Evolutionary conservation across 495 filamentous ascomycete genomes (phyloP).

Genomic region (Penicillium crystallinum): DNA sequence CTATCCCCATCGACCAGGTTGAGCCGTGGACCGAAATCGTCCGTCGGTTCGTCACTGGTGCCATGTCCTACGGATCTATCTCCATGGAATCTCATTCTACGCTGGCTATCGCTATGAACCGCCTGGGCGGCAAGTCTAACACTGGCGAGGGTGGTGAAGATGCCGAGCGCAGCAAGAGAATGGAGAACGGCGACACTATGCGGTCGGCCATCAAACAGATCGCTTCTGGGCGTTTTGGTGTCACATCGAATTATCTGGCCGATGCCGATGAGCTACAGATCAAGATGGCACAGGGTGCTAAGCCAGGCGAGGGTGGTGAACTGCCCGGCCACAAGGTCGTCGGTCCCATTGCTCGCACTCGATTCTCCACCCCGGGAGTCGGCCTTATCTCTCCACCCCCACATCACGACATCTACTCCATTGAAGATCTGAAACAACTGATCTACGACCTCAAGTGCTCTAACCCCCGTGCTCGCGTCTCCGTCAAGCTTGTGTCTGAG

Average conservation of each 20-base stretch:
- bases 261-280: constrained; percentile 98
- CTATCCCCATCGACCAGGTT: constrained; percentile 95
- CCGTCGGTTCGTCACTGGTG: constrained; percentile 95
- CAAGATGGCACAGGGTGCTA: constrained; percentile 99
- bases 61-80: constrained; percentile 99
- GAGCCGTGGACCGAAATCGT: constrained; percentile 99
- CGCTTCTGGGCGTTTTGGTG: constrained; percentile 95
- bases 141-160: constrained; percentile 99
- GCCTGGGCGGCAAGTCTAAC: constrained; percentile 96
- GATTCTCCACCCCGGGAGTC: constrained; percentile 97
- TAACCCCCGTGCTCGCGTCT: constrained; percentile 91
- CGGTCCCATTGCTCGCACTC: constrained; percentile 89
- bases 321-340: constrained; percentile 98
- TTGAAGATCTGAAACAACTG: constrained; percentile 97
- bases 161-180: constrained; percentile 76
- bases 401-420: constrained; percentile 99
- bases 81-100: constrained; percentile 99
- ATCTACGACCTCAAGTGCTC: constrained; percentile 99
- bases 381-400: constrained; percentile 98
- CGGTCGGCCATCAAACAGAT: constrained; percentile 98
- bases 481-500: constrained; percentile 97
- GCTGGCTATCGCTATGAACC: constrained; percentile 95
- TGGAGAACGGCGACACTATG: constrained; percentile 97
- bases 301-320: constrained; percentile 98
- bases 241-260: constrained; percentile 96